Evolutionary conservation across 225 moss, liverwort and hornwort genomes (phyloP).

Genomic region (Takakia lepidozioides): DNA sequence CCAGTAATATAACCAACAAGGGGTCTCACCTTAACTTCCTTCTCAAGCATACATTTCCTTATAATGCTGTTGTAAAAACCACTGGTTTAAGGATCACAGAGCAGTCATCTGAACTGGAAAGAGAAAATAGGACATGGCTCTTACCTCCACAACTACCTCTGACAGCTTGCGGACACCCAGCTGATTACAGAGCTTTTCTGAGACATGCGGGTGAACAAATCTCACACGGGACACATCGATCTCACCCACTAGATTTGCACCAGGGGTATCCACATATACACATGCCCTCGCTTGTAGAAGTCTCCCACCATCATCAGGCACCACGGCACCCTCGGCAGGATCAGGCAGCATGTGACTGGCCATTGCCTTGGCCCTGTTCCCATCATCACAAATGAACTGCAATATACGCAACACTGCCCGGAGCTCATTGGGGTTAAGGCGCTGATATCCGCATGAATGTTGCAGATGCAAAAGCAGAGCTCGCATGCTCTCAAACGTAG

Average conservation of each 20-base stretch:
- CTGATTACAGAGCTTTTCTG: constrained; percentile 49
- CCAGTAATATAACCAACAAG: too few relatives aligned
- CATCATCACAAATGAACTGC: constrained; percentile 63
- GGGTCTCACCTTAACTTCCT: too few relatives aligned
- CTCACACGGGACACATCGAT: constrained; percentile 64
- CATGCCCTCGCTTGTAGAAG: constrained; percentile 64
- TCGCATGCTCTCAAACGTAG: constrained; percentile 63
- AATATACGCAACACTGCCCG: constrained; percentile 62
- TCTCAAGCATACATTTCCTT: too few relatives aligned
- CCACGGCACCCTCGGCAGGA: constrained; percentile 49
- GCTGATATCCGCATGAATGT: constrained; percentile 64
- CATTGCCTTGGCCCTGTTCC: constrained; percentile 29
- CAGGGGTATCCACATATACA: constrained; percentile 61
- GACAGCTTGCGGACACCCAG: constrained; percentile 76
- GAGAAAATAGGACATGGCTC: neutral
- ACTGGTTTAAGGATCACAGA: too few relatives aligned
- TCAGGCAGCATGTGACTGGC: constrained; percentile 23
- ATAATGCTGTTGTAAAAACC: too few relatives aligned
- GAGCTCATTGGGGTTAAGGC: constrained; percentile 79
- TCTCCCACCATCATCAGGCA: constrained; percentile 74
- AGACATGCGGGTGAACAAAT: constrained; percentile 72
- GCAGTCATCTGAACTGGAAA: too few relatives aligned
- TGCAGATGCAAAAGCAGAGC: constrained; percentile 56
- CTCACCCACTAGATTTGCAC: constrained; percentile 60
- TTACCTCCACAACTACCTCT: constrained; percentile 78